Evolutionary conservation across 2,329 filamentous ascomycete species (phyloP), one percentile per base, ranked within the genome.

Genomic region (Neofusicoccum parvum): DNA sequence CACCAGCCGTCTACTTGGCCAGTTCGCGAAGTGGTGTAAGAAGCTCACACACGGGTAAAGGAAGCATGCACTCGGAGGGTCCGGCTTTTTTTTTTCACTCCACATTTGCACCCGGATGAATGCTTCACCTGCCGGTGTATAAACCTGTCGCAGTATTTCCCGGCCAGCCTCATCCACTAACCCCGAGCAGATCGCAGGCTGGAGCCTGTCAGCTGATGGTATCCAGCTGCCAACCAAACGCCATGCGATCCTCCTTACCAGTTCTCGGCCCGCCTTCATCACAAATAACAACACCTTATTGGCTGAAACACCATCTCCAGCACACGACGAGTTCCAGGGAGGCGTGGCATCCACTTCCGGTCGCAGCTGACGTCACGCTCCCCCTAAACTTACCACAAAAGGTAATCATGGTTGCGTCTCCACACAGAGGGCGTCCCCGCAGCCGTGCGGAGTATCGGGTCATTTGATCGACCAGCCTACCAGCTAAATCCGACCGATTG

Each of bases 371-470:
- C 56, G 56, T 60, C 56, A 60, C 15, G 1, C 15, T 60, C 23
- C 43, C 32, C 56, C 41, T 37, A 27, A 27, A 17, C 56, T 60
- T 60, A 27, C 56, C 37, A 43, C 10, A 60, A 60, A 3, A 15
- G 43, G 56, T 14, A 60, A 46, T 60, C 32, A 15, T 46, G 43
- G 9, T 12, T 60, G 56, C n/a, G 27, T 60, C 56, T 48, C 56
- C 56, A 48, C 41, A 60, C 56, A 36, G 56, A 60, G 56, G 43
- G 54, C 56, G 43, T 60, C 56, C 56, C 56, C 43, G 56, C 56
- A 60, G 56, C 56, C 54, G 56, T 60, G 56, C 56, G 56, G 56
- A 60, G 43, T 39, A 60, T 60, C 56, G 56, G 56, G 27, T 60
- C 27, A 60, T 5, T 59, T 17, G 54, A 59, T 59, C 54, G 49